These are phyloP conservation scores for Orbilia blumenaviensis DNA, from an alignment of 2,329 filamentous ascomycete species.

Conservation along the genomic window DNA sequence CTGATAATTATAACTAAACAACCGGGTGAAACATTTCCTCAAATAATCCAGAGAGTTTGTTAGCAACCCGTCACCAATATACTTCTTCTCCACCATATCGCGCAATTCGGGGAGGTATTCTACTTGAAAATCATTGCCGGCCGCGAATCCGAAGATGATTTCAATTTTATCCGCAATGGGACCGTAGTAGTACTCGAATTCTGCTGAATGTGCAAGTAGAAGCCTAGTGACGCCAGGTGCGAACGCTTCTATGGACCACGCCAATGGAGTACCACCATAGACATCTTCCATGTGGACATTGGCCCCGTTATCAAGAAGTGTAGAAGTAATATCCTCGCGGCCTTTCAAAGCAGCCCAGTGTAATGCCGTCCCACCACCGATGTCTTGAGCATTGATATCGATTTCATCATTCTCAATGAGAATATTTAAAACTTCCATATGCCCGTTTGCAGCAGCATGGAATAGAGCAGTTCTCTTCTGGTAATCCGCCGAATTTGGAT, in stretches of 20 bases:
- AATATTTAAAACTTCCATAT: constrained; percentile 31
- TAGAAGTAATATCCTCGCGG: background rate
- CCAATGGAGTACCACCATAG: constrained; percentile 43
- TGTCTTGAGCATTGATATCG: background rate
- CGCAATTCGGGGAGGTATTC: background rate
- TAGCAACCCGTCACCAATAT: background rate
- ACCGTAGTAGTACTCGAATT: background rate
- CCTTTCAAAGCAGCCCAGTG: background rate
- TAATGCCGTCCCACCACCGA: background rate
- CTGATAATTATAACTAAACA: too few species aligned
- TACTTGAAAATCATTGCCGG: background rate
- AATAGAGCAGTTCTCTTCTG: constrained; percentile 45
- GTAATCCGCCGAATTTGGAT: constrained; percentile 26
- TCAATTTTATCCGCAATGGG: background rate
- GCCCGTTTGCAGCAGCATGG: constrained; percentile 29
- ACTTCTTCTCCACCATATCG: background rate
- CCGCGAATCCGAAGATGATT: background rate
- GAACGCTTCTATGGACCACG: constrained; percentile 13
- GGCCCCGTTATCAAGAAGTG: background rate
- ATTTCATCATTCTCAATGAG: constrained; percentile 29
- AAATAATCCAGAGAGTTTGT: background rate
- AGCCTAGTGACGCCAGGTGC: constrained; percentile 19
- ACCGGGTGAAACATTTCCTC: constrained; percentile 5
- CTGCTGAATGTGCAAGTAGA: constrained; percentile 1
- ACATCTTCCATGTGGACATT: background rate